phyloP scores from a whole-genome alignment of 2,329 filamentous ascomycete genomes.

The Myrmaecium sp. region DNA sequence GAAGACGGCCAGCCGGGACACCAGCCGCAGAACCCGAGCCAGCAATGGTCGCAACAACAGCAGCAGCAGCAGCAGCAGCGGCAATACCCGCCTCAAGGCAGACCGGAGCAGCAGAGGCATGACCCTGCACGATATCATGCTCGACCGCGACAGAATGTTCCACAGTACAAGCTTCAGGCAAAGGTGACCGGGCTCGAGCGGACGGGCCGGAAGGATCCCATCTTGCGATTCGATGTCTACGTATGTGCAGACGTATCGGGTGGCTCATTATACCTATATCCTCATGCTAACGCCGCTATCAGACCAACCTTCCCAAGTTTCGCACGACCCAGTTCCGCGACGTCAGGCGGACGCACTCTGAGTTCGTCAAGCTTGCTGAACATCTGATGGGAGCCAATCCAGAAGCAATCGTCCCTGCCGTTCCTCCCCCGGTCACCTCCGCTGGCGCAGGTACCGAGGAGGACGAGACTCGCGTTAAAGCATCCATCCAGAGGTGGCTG shows the following conservation, averaged over 20 bases:
- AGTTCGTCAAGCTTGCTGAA: slow-evolving; percentile 91
- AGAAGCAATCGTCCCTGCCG: slow-evolving; percentile 82
- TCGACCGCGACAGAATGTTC: slow-evolving; percentile 31
- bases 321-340: slow-evolving; percentile 96
- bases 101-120: slow-evolving; percentile 20
- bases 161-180: slow-evolving; percentile 72
- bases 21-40: background rate
- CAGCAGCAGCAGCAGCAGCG: slow-evolving; percentile 20
- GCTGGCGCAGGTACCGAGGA: slow-evolving; percentile 93
- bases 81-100: slow-evolving; percentile 15
- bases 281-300: slow-evolving; percentile 7
- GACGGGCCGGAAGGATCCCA: slow-evolving; percentile 87
- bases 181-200: slow-evolving; percentile 91
- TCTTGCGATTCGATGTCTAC: slow-evolving; percentile 89
- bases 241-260: slow-evolving; percentile 37
- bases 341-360: slow-evolving; percentile 83
- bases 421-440: slow-evolving; percentile 85
- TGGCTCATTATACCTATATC: background rate
- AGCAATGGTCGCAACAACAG: slow-evolving; percentile 11
- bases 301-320: slow-evolving; percentile 99
- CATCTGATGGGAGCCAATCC: slow-evolving; percentile 97
- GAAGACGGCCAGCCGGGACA: background rate
- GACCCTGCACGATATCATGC: slow-evolving; percentile 31
- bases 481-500: slow-evolving; percentile 82
- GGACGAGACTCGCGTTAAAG: slow-evolving; percentile 79